These are phyloP conservation scores for Brassica hybrid DNA, from an alignment of 441 rosid species.

Conservation along the genomic window DNA sequence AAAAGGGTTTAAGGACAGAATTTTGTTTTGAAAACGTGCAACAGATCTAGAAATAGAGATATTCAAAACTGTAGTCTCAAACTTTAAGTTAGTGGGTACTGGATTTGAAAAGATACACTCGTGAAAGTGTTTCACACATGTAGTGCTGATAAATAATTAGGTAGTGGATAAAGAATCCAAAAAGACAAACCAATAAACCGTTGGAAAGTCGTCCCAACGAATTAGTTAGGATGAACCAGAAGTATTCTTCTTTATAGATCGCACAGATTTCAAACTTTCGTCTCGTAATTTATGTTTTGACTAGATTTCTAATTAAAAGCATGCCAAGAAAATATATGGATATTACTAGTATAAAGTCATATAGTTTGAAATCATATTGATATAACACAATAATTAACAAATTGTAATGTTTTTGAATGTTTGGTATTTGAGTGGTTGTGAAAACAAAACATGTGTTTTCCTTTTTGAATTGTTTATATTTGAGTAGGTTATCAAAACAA, in stretches of 20 bases:
- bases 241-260: neutral
- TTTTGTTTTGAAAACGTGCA: slow-evolving; percentile 31
- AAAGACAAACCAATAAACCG: slow-evolving; percentile 7
- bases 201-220: neutral
- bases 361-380: no score
- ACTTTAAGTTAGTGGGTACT: slow-evolving; percentile 32
- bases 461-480: neutral
- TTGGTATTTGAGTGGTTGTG: neutral
- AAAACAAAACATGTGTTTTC: neutral
- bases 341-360: neutral
- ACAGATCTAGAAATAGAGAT: slow-evolving; percentile 19
- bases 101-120: neutral
- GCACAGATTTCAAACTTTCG: neutral
- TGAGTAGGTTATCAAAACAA: neutral
- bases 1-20: slow-evolving; percentile 2
- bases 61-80: neutral
- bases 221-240: neutral
- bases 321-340: neutral
- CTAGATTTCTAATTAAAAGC: no score
- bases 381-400: neutral
- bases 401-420: neutral
- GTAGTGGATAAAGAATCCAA: slow-evolving; percentile 22
- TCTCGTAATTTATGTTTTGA: no score
- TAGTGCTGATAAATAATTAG: neutral
- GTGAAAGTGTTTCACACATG: slow-evolving; percentile 9